phyloP scores from a whole-genome alignment of 441 rosid genomes.

The Gossypium trilobum region DNA sequence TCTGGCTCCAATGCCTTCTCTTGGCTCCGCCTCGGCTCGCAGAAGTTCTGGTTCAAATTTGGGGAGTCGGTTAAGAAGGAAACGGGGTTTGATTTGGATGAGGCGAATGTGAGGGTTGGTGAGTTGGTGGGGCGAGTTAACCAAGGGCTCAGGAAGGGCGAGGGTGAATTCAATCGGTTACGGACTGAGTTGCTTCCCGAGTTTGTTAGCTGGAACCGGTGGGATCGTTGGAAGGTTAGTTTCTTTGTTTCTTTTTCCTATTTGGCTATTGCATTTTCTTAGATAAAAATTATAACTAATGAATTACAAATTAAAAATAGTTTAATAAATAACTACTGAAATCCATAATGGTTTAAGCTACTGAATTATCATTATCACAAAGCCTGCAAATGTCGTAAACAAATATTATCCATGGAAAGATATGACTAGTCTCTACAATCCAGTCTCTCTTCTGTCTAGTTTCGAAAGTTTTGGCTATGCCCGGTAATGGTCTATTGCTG shows the following conservation, averaged over 20 bases:
- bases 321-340: neutral
- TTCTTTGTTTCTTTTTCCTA: neutral
- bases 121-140: conserved; percentile 35
- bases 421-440: too few species aligned
- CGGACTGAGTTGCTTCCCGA: conserved; percentile 42
- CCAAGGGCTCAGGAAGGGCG: conserved; percentile 30
- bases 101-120: conserved; percentile 32
- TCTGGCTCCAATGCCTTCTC: conserved; percentile 49
- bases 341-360: too few species aligned
- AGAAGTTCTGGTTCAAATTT: conserved; percentile 47
- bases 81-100: conserved; percentile 54
- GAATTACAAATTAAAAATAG: neutral
- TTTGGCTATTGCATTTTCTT: neutral
- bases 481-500: too few species aligned
- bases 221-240: conserved; percentile 83
- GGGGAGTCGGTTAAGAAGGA: conserved; percentile 59
- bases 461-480: too few species aligned
- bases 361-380: too few species aligned
- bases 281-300: neutral
- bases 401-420: too few species aligned
- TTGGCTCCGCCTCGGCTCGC: conserved; percentile 55
- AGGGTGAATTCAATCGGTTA: conserved; percentile 36
- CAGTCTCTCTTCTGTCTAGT: too few species aligned
- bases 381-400: too few species aligned
- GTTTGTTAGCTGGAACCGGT: conserved; percentile 65